Conservation (phyloP, 192 early-diverging fungal genomes). For the Backusella parvicylindrica region DNA sequence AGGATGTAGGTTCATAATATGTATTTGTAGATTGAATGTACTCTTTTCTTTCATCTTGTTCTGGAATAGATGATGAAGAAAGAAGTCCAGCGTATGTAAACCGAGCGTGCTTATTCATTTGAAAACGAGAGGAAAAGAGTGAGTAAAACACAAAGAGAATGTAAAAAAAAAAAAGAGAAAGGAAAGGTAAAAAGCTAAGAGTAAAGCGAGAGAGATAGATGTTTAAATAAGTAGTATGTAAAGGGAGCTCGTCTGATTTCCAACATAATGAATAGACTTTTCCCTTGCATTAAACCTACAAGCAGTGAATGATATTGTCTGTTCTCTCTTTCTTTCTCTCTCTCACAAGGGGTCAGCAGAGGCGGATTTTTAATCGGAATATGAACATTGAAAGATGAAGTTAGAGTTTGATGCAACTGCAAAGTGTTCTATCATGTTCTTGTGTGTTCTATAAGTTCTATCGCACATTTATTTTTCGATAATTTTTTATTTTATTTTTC, state of each 20-base stretch:
- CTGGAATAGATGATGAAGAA: not conserved
- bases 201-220: not conserved
- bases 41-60: not conserved
- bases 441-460: not conserved
- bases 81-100: not conserved
- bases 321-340: not conserved
- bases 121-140: not conserved
- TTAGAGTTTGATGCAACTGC: not conserved
- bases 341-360: not conserved
- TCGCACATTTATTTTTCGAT: not conserved
- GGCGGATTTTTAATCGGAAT: not conserved
- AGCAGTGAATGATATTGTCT: not conserved
- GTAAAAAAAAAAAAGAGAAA: not conserved
- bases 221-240: not conserved
- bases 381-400: not conserved
- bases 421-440: not conserved
- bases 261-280: not conserved
- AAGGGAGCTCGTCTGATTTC: not conserved
- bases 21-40: not conserved
- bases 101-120: not conserved
- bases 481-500: not conserved
- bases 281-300: conserved; percentile 1
- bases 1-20: not conserved
- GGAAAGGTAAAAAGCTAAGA: not conserved
- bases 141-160: not conserved